Evolutionary conservation across 2,329 filamentous ascomycete genomes (phyloP).

Genomic region (Exophiala sideris): DNA sequence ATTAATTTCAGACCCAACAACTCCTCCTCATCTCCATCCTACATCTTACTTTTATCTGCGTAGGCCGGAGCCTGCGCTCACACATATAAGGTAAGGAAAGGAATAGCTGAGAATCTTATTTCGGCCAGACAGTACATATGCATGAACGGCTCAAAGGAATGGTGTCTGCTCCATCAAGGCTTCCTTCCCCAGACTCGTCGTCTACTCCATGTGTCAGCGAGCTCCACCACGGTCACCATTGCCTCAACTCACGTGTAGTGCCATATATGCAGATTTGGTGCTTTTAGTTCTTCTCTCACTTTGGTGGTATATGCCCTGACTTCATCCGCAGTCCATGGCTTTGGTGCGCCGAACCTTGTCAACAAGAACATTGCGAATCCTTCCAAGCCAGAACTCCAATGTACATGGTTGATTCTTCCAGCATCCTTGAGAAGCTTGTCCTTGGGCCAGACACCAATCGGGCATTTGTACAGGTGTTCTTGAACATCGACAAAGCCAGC

Average conservation of each 20-base stretch:
- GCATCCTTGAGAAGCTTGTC: slow-evolving; percentile 47
- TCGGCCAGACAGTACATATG: too few relatives aligned
- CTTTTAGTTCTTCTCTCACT: slow-evolving; percentile 25
- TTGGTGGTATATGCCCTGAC: slow-evolving; percentile 27
- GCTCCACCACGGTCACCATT: background rate
- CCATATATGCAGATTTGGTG: slow-evolving; percentile 22
- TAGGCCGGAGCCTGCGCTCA: too few relatives aligned
- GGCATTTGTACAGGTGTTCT: slow-evolving; percentile 52
- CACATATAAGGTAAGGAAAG: too few relatives aligned
- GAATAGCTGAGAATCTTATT: too few relatives aligned
- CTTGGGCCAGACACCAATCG: slow-evolving; percentile 50
- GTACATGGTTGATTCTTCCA: slow-evolving; percentile 34
- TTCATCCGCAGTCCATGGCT: slow-evolving; percentile 28
- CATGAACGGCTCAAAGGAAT: too few relatives aligned
- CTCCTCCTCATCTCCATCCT: too few relatives aligned
- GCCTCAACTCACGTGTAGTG: slow-evolving; percentile 15
- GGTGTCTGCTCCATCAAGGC: background rate
- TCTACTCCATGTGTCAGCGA: slow-evolving; percentile 1
- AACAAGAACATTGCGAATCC: slow-evolving; percentile 33
- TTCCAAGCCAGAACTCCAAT: slow-evolving; percentile 31
- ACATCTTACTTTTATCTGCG: too few relatives aligned
- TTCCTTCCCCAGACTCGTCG: slow-evolving; percentile 15
- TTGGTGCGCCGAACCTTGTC: slow-evolving; percentile 28
- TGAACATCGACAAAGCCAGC: slow-evolving; percentile 38
- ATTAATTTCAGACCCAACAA: too few relatives aligned